Base-by-base conservation (phyloP, 2,329 filamentous ascomycete species). In the Calonectria henricotiae region DNA sequence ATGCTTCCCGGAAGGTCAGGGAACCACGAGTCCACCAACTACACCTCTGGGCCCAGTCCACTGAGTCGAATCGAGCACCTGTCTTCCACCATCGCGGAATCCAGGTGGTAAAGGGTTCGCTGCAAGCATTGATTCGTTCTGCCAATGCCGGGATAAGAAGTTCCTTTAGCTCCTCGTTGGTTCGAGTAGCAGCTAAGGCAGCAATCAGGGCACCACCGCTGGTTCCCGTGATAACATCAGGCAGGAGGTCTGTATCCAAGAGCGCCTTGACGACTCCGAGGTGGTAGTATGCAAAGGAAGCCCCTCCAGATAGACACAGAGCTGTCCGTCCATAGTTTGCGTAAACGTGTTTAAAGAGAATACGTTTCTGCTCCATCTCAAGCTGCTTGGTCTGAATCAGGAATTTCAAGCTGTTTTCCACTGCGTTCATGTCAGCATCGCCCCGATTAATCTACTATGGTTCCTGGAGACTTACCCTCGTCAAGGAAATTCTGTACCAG, bases 211-310 rank as follows among this genome's bases (percentile, higher is more conserved):
- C 96, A 62, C 96, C 96, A 6, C 96, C 96, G 71, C 95, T 98
- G 2, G 96, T 99, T 12, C 96, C 96, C 0, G 96, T 98, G 74
- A 99, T 98, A 75, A 99, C 96, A 73, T 97, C 93, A 0, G 96
- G 96, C 0, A 99, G 85, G 1, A 97, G 86, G 69, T 93, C 89
- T 13, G 94, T 93, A 77, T 98, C 96, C 6, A 98, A 86, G 5
- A 98, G 87, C 9, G 95, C 96, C 80, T 94, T 96, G 61, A 96
- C 90, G 11, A 99, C 94, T 12, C 96, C 96, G 73, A 98, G 94
- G 81, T 99, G 96, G 80, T 98, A 98, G 81, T 98, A 98, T 5
- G 96, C 95, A 82, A 99, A 98, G 0, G 93, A 94, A 4, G 96
- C 96, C 0, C 96, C 96, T 2, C 96, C 96, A 5, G 95, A 98